Conservation (phyloP, 2,329 filamentous ascomycete genomes). For the Penicillium paneum region DNA sequence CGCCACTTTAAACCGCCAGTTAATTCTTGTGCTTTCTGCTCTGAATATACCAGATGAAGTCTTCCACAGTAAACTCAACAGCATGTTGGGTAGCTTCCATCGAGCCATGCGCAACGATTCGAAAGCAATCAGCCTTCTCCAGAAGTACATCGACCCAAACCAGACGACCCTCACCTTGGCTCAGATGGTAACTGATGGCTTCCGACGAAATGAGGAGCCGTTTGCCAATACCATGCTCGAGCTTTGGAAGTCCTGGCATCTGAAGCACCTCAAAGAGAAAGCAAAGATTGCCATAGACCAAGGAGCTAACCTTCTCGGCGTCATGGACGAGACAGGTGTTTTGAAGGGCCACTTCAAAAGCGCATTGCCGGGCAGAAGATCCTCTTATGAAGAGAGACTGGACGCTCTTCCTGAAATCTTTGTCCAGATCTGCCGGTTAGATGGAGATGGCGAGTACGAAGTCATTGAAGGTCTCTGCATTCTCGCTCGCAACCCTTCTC, state of each 20-base stretch:
- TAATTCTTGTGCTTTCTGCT: conserved; percentile 77
- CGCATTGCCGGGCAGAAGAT: conserved; percentile 37
- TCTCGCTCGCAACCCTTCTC: conserved; percentile 85
- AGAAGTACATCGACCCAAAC: conserved; percentile 78
- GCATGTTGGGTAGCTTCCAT: conserved; percentile 67
- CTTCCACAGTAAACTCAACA: conserved; percentile 65
- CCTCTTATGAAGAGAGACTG: conserved; percentile 42
- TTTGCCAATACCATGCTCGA: conserved; percentile 76
- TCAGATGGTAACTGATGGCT: conserved; percentile 73
- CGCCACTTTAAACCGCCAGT: conserved; percentile 83
- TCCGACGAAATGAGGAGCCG: conserved; percentile 71
- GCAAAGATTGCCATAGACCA: conserved; percentile 77
- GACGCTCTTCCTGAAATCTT: conserved; percentile 78
- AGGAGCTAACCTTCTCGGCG: conserved; percentile 84
- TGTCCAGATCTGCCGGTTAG: conserved; percentile 67
- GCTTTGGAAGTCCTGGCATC: conserved; percentile 83
- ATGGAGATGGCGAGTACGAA: conserved; percentile 54
- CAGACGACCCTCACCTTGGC: conserved; percentile 72
- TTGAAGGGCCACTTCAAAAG: conserved; percentile 67
- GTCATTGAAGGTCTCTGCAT: conserved; percentile 75
- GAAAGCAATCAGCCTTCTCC: conserved; percentile 65
- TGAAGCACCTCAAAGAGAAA: conserved; percentile 90
- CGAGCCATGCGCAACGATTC: conserved; percentile 64
- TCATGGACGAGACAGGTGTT: conserved; percentile 76
- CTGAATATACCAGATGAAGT: conserved; percentile 67